Base-by-base conservation (phyloP, 345 rosid species). In the Syzygium oleosum region DNA sequence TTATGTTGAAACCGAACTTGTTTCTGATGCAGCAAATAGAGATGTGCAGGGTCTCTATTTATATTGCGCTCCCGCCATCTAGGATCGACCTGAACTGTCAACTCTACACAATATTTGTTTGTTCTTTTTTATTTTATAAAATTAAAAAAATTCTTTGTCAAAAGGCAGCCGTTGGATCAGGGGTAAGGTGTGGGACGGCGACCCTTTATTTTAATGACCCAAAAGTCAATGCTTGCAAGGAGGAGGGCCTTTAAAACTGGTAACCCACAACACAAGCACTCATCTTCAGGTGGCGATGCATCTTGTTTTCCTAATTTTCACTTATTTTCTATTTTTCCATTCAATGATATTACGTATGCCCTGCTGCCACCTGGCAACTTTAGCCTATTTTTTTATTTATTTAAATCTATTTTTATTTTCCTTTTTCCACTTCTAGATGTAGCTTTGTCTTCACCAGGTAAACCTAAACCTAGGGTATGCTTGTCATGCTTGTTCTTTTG, bases 121-220 rank as follows among this genome's bases (percentile, higher is more conserved):
- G 9, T 12, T 84, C 38, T 51, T 49, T 27, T 51, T 84, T 49
- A 52, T 84, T 84, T 52, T 51, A 34, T 19, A 68, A 68, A 10
- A 43, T 43, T 17, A 34, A 34, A 41, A 34, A 9, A 68, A 41
- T 34, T 68, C 25, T 34, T 21, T 34, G 80, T 68, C 80, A 34
- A 68, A 68, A 68, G 14, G 80, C 46, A 34, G 80, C 80, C 80
- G 25, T 68, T 17, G 46, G 25, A 68, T 68, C 80, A 17, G 58
- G 49, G 89, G 84, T 83, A 31, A 14, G 87, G 52, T 58, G 12
- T 78, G 86, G 91, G 93, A 85, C 91, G 93, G 94, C 86, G 93
- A 88, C 90, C 68, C 21, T 65, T 56, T 56, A 61, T 27, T 34
- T 13, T 19, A 29, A 6, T 34, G 19, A 80, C 23, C 5, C 46